Evolutionary conservation across 1,139 yeast genomes (phyloP).

Genomic region (Sugiyamaella castrensis): DNA sequence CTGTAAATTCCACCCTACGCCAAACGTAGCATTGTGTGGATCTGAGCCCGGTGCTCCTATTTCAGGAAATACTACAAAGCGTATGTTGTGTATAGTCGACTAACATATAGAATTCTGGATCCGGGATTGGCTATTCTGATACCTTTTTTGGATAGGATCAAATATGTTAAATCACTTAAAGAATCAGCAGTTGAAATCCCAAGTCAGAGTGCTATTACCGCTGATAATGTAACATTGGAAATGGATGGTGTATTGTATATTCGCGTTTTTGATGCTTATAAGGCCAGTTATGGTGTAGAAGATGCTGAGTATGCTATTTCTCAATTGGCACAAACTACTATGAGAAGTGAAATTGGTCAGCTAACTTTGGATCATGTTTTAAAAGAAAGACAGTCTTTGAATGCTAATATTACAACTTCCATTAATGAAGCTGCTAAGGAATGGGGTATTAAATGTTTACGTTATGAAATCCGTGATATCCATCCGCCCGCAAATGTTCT

Average conservation of each 20-base stretch:
- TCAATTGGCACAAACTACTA: constrained; percentile 86
- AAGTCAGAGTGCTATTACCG: constrained; percentile 77
- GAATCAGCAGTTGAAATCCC: constrained; percentile 85
- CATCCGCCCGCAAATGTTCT: constrained; percentile 86
- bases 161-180: constrained; percentile 77
- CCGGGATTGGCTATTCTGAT: constrained; percentile 76
- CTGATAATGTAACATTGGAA: constrained; percentile 80
- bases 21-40: too few relatives aligned
- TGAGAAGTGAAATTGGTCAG: constrained; percentile 87
- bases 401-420: constrained; percentile 69
- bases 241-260: constrained; percentile 81
- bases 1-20: too few relatives aligned
- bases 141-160: constrained; percentile 71
- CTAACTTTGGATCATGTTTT: constrained; percentile 74
- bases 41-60: too few relatives aligned
- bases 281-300: constrained; percentile 86
- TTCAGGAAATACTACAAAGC: too few relatives aligned
- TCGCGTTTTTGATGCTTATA: constrained; percentile 74
- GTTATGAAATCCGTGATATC: constrained; percentile 85
- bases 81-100: too few relatives aligned
- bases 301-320: constrained; percentile 83
- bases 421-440: constrained; percentile 81
- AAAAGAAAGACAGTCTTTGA: constrained; percentile 69
- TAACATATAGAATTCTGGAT: constrained; percentile 47
- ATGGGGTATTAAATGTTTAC: constrained; percentile 83